These are phyloP conservation scores for Mycena belliarum DNA, from an alignment of 768 basidiomycete species.

Conservation along the genomic window DNA sequence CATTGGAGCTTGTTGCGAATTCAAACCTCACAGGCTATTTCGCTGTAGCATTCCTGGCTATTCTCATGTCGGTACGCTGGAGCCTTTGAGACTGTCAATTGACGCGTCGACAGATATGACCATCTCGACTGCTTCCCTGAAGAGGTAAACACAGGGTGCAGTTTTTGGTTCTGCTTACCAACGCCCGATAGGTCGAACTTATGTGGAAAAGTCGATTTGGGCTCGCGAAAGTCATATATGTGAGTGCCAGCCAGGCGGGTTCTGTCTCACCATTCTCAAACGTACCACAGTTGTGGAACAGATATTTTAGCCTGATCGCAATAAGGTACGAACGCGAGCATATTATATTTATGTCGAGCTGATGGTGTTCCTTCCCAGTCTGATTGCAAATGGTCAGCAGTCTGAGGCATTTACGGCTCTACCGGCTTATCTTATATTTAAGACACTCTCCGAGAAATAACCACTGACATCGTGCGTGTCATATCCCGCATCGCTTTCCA, in stretches of 20 bases:
- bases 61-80: too few relatives aligned
- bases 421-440: neutral
- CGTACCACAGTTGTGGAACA: neutral
- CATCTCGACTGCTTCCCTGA: neutral
- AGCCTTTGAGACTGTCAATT: too few relatives aligned
- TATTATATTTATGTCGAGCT: neutral
- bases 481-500: neutral
- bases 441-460: conserved; percentile 8
- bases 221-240: conserved; percentile 2
- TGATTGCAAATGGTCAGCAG: neutral
- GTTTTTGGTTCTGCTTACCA: neutral
- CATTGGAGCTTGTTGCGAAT: too few relatives aligned
- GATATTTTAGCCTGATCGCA: neutral
- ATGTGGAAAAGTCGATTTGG: conserved; percentile 7
- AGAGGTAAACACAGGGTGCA: conserved; percentile 3
- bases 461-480: neutral
- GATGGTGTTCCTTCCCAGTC: neutral
- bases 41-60: too few relatives aligned
- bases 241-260: neutral
- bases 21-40: too few relatives aligned
- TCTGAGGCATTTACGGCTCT: neutral
- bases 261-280: neutral
- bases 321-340: neutral
- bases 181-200: neutral
- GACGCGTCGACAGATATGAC: too few relatives aligned